Evolutionary conservation across 331 rosid species (phyloP).

Genomic region (Malus hybrid): DNA sequence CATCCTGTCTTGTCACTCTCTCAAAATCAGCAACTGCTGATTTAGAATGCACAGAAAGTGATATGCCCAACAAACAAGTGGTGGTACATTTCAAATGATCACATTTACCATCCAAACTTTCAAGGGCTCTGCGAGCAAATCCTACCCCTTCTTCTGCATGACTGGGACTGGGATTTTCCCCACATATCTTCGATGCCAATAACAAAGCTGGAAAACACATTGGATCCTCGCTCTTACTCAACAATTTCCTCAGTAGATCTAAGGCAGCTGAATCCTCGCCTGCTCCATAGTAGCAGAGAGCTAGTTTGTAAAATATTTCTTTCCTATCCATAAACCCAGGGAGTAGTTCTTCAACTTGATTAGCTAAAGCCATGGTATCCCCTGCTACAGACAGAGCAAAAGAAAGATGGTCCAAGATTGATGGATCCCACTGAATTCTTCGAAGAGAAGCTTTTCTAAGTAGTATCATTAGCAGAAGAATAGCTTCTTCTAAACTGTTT

Average conservation of each 20-base stretch:
- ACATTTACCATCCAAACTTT: constrained; percentile 49
- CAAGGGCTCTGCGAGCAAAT: constrained; percentile 48
- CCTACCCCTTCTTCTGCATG: constrained; percentile 54
- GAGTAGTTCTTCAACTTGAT: constrained; percentile 64
- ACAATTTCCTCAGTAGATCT: constrained; percentile 58
- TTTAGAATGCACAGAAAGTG: constrained; percentile 63
- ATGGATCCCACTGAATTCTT: constrained; percentile 88
- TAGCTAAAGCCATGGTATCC: constrained; percentile 63
- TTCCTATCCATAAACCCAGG: constrained; percentile 52
- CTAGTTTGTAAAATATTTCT: constrained; percentile 50
- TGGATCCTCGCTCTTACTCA: constrained; percentile 54
- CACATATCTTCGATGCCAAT: constrained; percentile 83
- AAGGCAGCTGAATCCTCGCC: constrained; percentile 62
- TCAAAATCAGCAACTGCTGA: constrained; percentile 54
- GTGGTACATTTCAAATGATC: constrained; percentile 54
- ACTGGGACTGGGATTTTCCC: constrained; percentile 35
- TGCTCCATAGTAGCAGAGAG: constrained; percentile 80
- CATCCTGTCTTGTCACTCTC: constrained; percentile 45
- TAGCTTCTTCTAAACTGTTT: constrained; percentile 89
- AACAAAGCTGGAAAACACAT: constrained; percentile 58
- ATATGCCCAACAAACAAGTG: constrained; percentile 66
- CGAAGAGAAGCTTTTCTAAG: constrained; percentile 49
- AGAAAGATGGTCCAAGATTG: constrained; percentile 87
- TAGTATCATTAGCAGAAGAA: constrained; percentile 80
- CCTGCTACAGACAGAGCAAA: constrained; percentile 85